Evolutionary conservation across 768 basidiomycete genomes (phyloP).

Genomic region (Russula compacta): DNA sequence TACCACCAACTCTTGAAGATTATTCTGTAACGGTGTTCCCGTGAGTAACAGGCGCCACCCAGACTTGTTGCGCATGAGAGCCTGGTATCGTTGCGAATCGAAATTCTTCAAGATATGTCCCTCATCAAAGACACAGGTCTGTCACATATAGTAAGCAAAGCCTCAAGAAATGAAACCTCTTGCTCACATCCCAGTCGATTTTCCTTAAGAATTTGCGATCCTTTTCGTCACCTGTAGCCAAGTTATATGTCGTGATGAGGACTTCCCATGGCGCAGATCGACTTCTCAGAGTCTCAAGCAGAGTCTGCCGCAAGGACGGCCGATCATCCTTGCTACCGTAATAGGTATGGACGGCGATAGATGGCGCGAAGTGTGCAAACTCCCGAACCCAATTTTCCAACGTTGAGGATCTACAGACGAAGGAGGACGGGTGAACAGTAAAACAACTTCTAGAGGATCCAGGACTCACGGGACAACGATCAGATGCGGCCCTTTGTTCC

Average conservation of each 20-base stretch:
- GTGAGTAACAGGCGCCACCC: slow-evolving; percentile 90
- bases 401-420: slow-evolving; percentile 67
- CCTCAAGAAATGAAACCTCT: neutral
- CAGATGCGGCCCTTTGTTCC: slow-evolving; percentile 77
- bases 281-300: slow-evolving; percentile 49
- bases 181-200: slow-evolving; percentile 84
- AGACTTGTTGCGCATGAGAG: slow-evolving; percentile 75
- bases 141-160: neutral
- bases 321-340: slow-evolving; percentile 92
- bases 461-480: slow-evolving; percentile 85
- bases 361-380: slow-evolving; percentile 84
- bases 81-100: slow-evolving; percentile 92
- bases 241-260: slow-evolving; percentile 90
- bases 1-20: slow-evolving; percentile 83
- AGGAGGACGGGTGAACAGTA: neutral
- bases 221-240: slow-evolving; percentile 77
- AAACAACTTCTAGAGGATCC: neutral
- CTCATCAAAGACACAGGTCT: slow-evolving; percentile 95
- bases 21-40: slow-evolving; percentile 91
- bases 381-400: slow-evolving; percentile 99
- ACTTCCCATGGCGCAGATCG: slow-evolving; percentile 75
- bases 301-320: slow-evolving; percentile 56
- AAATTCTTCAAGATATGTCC: slow-evolving; percentile 97
- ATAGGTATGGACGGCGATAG: slow-evolving; percentile 80
- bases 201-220: slow-evolving; percentile 91